A percentile compares a stretch with the other conserved stretches of the same genome.
phyloP scores from a whole-genome alignment of 176 grass and related monocot species.

The Cenchrus americanus region DNA sequence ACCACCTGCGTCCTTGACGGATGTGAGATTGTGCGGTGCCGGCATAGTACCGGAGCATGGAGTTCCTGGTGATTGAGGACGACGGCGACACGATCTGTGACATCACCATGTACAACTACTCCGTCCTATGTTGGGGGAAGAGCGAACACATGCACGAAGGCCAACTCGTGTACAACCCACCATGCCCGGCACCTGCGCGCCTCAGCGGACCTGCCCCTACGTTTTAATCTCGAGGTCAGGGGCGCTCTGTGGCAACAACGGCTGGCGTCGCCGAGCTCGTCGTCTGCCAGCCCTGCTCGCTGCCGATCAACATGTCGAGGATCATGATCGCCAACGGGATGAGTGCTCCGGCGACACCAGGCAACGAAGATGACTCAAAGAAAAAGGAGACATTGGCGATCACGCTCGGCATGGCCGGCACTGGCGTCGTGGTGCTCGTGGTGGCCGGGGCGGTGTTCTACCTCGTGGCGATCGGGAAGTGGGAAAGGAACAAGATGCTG shows the following conservation, averaged over 20 bases:
- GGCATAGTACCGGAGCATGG: neutral
- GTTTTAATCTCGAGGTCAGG: constrained; percentile 36
- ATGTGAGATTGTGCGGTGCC: constrained; percentile 53
- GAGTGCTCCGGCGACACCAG: neutral
- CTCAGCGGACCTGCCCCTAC: constrained; percentile 28
- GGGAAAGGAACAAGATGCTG: neutral
- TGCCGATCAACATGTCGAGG: constrained; percentile 21
- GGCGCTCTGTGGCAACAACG: constrained; percentile 50
- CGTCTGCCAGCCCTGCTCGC: constrained; percentile 56
- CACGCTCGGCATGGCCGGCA: constrained; percentile 19
- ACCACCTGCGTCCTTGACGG: constrained; percentile 69
- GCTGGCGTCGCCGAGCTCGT: constrained; percentile 44
- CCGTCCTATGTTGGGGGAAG: constrained; percentile 75
- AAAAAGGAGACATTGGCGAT: neutral
- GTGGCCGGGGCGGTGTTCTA: constrained; percentile 22
- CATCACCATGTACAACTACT: constrained; percentile 54
- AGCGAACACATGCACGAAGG: constrained; percentile 30
- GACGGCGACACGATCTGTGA: constrained; percentile 73
- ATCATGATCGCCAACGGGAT: constrained; percentile 28
- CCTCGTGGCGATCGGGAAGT: constrained; percentile 27
- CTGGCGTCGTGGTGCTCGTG: constrained; percentile 1
- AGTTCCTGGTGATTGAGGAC: constrained; percentile 66
- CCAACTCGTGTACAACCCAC: constrained; percentile 47
- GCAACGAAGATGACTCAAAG: no score
- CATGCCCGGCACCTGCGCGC: constrained; percentile 67